These are phyloP conservation scores for Cyberlindnera amylophila DNA, from an alignment of 805 yeast species.

Conservation along the genomic window DNA sequence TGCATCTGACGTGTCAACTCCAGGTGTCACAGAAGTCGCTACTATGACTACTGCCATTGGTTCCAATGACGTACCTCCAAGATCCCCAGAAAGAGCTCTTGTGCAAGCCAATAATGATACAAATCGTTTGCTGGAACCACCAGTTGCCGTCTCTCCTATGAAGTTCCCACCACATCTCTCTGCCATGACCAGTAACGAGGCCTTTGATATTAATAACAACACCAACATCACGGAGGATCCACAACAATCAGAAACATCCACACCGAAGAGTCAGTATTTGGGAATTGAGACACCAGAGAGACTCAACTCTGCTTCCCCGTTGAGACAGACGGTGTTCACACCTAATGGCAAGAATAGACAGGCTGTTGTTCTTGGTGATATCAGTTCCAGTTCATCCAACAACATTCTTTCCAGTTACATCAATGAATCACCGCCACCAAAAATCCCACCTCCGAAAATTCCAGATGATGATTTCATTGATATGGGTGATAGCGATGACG, in stretches of 20 bases:
- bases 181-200: constrained; percentile 3
- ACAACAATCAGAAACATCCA: not conserved
- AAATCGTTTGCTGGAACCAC: constrained; percentile 16
- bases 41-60: constrained; percentile 4
- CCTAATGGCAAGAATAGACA: constrained; percentile 26
- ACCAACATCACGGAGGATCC: not conserved
- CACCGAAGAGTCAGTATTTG: constrained; percentile 7
- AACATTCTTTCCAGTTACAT: constrained; percentile 24
- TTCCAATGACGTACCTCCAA: constrained; percentile 14
- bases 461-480: constrained; percentile 20
- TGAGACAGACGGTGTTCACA: constrained; percentile 16
- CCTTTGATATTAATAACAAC: not conserved
- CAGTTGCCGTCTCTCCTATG: constrained; percentile 20
- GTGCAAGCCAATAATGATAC: not conserved
- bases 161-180: constrained; percentile 14
- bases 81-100: constrained; percentile 23
- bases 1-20: constrained; percentile 19
- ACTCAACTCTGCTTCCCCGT: constrained; percentile 13
- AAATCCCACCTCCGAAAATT: constrained; percentile 15
- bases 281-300: constrained; percentile 10
- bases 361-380: constrained; percentile 23
- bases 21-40: constrained; percentile 10
- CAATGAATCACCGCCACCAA: constrained; percentile 24
- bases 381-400: constrained; percentile 23
- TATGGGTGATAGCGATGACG: constrained; percentile 18